A percentile compares a stretch with the other conserved stretches of the same genome.
phyloP scores from a whole-genome alignment of 208 protist genomes.

The Novymonas esmeraldas region DNA sequence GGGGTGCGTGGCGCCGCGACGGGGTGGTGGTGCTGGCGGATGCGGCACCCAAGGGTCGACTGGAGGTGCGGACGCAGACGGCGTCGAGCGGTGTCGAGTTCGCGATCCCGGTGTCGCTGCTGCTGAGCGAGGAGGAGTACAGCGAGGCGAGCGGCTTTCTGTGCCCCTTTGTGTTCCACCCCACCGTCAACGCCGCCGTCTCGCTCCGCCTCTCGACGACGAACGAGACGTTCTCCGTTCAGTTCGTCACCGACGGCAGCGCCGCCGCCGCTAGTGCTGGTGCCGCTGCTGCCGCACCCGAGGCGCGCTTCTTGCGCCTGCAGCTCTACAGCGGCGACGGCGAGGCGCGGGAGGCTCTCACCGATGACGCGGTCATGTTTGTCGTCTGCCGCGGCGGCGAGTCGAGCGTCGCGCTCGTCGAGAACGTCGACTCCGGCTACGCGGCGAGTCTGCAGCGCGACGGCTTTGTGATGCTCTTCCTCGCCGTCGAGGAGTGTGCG shows the following conservation, averaged over 20 bases:
- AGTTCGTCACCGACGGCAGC: slow-evolving; percentile 52
- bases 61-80: slow-evolving; percentile 9
- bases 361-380: slow-evolving; percentile 27
- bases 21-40: slow-evolving; percentile 4
- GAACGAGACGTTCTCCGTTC: slow-evolving; percentile 24
- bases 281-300: slow-evolving; percentile 4
- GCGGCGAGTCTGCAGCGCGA: slow-evolving; percentile 34
- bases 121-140: slow-evolving; percentile 46
- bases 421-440: slow-evolving; percentile 30
- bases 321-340: slow-evolving; percentile 20
- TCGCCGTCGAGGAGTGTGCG: slow-evolving; percentile 7
- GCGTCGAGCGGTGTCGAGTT: slow-evolving; percentile 19
- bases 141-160: slow-evolving; percentile 29
- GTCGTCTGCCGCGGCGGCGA: slow-evolving; percentile 32
- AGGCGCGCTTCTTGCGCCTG: slow-evolving; percentile 21
- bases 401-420: slow-evolving; percentile 33
- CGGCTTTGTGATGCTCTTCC: slow-evolving; percentile 28
- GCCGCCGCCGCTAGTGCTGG: not conserved
- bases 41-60: slow-evolving; percentile 3
- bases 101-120: slow-evolving; percentile 34
- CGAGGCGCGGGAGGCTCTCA: slow-evolving; percentile 16
- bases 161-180: slow-evolving; percentile 62
- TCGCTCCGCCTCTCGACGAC: slow-evolving; percentile 38
- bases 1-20: slow-evolving; percentile 20
- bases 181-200: slow-evolving; percentile 42